Evolutionary conservation across 257 asterid species (phyloP), one percentile per base, ranked within the genome.

Genomic region (Linaria vulgaris): DNA sequence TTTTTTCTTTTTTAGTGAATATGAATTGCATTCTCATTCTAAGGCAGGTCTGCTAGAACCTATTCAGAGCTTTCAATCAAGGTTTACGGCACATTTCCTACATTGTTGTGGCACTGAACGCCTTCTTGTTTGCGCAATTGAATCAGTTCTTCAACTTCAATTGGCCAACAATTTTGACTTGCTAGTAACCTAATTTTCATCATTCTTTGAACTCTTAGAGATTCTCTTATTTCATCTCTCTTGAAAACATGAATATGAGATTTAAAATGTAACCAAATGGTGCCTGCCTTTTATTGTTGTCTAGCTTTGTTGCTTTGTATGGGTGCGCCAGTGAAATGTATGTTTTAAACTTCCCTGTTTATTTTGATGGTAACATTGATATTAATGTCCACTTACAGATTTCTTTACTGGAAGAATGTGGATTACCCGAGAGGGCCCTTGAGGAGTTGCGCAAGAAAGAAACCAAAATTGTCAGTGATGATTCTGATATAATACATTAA

Each of bases 401-500:
- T 58, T 80, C 92, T 55, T 75, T 94, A 65, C 80, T 90, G 55
- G 96, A 94, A 78, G 99, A 90, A 66, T 83, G 94, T 80, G 97
- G 95, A 56, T 83, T 81, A 76, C 52, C 74, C 72, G 95, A 90
- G 82, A 82, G 86, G 75, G 99, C 96, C 67, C 86, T 94, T 30
- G 85, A 83, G 84, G 99, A 87, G 84, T 80, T 94, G 88, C 94
- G 62, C 74, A 79, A 74, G 82, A 85, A 85, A 78, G 97, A 89
- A 72, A 61, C 69, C 70, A 94, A 84, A 80, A 87, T 94, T 68
- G 99, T 94, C 79, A 82, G 99, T 69, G 64, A 61, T 59, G 39
- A 17, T 61, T 34, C 39, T 47, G 69, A 59, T 69, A 64, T 16
- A 12, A 49, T 61, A 45, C 57, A 54, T 56, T 34, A 27, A 68